A percentile compares a stretch with the other conserved stretches of the same genome.
phyloP scores from a whole-genome alignment of 2,329 filamentous ascomycete genomes.

The Botrytis deweyae region DNA sequence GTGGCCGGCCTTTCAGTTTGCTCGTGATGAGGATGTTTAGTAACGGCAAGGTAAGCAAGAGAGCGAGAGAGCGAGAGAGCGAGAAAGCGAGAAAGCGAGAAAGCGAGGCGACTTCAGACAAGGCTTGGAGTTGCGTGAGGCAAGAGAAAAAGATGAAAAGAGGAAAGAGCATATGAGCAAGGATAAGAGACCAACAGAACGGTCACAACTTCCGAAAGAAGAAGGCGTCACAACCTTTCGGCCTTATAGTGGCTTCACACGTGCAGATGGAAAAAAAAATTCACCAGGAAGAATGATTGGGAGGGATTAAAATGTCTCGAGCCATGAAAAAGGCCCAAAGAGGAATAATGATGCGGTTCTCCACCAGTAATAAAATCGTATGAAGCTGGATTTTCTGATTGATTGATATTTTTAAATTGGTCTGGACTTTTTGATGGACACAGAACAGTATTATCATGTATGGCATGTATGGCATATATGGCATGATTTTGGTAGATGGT shows the following conservation, averaged over 20 bases:
- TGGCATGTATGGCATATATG: not conserved
- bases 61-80: not conserved
- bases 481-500: not conserved
- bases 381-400: conserved; percentile 11
- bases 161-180: not conserved
- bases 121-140: not conserved
- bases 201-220: conserved; percentile 10
- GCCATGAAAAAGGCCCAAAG: not conserved
- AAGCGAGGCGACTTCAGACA: not conserved
- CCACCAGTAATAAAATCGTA: conserved; percentile 6
- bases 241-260: conserved; percentile 11
- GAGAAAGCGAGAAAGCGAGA: not conserved
- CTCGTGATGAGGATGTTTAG: not conserved
- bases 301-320: not conserved
- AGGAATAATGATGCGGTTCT: not conserved
- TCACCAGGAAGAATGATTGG: conserved; percentile 3
- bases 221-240: not conserved
- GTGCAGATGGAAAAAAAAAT: not conserved
- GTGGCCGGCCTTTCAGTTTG: not conserved
- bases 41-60: not conserved
- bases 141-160: not conserved
- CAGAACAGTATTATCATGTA: not conserved
- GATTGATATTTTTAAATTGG: conserved; percentile 1
- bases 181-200: not conserved
- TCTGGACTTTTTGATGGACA: not conserved